Base-by-base conservation (phyloP, 2,329 filamentous ascomycete species). In the Aureobasidium melanogenum region DNA sequence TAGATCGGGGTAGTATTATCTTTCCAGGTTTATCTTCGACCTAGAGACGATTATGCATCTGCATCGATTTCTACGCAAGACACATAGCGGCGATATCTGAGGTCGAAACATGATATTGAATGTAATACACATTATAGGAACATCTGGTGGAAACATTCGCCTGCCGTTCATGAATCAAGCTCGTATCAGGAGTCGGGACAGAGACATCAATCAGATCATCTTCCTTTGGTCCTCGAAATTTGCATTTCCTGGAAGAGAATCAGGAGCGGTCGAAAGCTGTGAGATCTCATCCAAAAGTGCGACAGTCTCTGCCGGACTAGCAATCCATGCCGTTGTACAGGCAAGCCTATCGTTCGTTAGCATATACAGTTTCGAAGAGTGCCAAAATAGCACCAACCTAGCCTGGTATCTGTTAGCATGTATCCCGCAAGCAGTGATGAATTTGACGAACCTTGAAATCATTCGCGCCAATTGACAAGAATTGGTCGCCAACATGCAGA, bases 321-420 rank as follows among this genome's bases (percentile, higher is more conserved):
- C 93, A 66, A 99, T 96, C 94, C 94, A 99, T 1, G 93, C 92
- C 24, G 94, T 97, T 0, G 93, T 97, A 36, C 90, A 94, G 22
- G 95, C 92, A 68, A 8, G 93, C 94, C 77, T 80, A 50, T 66
- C 10, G 17, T 43, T 30, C 9, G 50, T 64, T 39, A 64, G 60
- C 41, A 26, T 60, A 19, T 57, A 38, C 10, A n/a, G n/a, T 19
- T 46, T 24, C 5, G 3, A 47, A 1, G 7, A 15, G 10, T 15
- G 22, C 5, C 12, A 17, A 41, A 1, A 8, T 5, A 6, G 8
- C 34, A 44, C 28, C 34, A 32, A 56, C 89, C 39, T 22, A 12
- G 39, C 39, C 32, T 36, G 32, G 12, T 36, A 15, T 36, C 12
- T 15, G 10, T 36, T 36, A 36, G 32, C 32, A 36, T 4, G 32